Evolutionary conservation across 805 yeast species (phyloP).

Genomic region (Kazachstania kunashirensis): DNA sequence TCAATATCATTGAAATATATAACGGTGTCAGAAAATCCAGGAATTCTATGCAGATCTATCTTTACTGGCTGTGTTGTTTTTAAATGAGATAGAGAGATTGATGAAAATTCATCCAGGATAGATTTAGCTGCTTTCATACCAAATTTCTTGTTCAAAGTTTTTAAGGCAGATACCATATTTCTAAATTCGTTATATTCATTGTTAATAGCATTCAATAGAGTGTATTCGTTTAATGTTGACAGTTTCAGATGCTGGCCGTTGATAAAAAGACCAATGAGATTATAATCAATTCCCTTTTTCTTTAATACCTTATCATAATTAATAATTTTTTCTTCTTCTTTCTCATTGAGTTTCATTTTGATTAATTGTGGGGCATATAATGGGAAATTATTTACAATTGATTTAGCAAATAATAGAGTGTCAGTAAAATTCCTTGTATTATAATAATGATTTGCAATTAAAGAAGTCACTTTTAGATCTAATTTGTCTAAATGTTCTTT

Average conservation of each 20-base stretch:
- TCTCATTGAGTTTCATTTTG: slow-evolving; percentile 4
- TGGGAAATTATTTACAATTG: slow-evolving; percentile 35
- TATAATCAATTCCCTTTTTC: slow-evolving; percentile 24
- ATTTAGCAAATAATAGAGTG: slow-evolving; percentile 26
- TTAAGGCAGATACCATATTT: slow-evolving; percentile 8
- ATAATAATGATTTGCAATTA: slow-evolving; percentile 35
- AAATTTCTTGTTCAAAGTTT: slow-evolving; percentile 20
- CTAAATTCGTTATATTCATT: slow-evolving; percentile 14
- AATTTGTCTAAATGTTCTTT: slow-evolving; percentile 29
- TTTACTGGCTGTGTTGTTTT: slow-evolving; percentile 25
- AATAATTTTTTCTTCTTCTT: slow-evolving; percentile 6
- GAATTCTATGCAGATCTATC: slow-evolving; percentile 26
- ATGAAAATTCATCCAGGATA: slow-evolving; percentile 16
- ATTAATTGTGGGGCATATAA: slow-evolving; percentile 17
- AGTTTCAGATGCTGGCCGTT: slow-evolving; percentile 27
- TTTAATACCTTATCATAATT: slow-evolving; percentile 11
- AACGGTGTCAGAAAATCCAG: slow-evolving; percentile 33
- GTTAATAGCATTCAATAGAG: slow-evolving; percentile 15
- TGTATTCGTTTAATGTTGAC: slow-evolving; percentile 15
- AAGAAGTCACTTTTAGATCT: slow-evolving; percentile 60
- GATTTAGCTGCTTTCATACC: slow-evolving; percentile 9
- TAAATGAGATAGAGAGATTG: slow-evolving; percentile 16
- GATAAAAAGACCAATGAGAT: slow-evolving; percentile 25
- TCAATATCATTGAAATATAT: slow-evolving; percentile 75
- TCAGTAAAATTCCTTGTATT: slow-evolving; percentile 29